Evolutionary conservation across 169 alveolate genomes (phyloP).

Genomic region (Eimeria acervulina): DNA sequence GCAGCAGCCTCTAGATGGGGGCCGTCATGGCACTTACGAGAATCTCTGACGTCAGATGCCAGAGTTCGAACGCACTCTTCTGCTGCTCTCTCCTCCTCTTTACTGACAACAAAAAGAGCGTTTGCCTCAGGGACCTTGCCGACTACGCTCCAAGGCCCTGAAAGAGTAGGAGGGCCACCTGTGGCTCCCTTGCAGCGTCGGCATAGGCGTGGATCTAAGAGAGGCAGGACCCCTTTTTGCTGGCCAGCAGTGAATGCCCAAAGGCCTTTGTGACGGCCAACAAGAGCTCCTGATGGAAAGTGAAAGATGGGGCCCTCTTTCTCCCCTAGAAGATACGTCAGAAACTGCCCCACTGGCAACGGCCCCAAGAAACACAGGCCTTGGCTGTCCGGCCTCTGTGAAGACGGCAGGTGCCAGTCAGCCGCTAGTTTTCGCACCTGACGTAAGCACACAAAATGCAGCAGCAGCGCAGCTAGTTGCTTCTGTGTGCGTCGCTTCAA

Average conservation of each 20-base stretch:
- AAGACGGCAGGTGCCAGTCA: slow-evolving; percentile 82
- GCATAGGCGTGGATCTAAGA: slow-evolving; percentile 74
- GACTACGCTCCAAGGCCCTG: slow-evolving; percentile 81
- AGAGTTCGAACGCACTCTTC: slow-evolving; percentile 20
- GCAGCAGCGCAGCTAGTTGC: background rate
- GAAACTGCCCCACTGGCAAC: slow-evolving; percentile 83
- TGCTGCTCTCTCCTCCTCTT: slow-evolving; percentile 75
- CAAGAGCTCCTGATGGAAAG: slow-evolving; percentile 79
- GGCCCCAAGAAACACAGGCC: slow-evolving; percentile 90
- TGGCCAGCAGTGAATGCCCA: slow-evolving; percentile 89
- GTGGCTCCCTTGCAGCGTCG: slow-evolving; percentile 76
- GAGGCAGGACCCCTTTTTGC: slow-evolving; percentile 86
- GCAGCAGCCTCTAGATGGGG: slow-evolving; percentile 57
- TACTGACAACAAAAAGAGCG: slow-evolving; percentile 77
- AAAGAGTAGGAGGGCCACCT: slow-evolving; percentile 61
- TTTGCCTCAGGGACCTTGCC: slow-evolving; percentile 81
- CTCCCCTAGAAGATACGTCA: slow-evolving; percentile 83
- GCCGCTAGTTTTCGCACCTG: slow-evolving; percentile 88
- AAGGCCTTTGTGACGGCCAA: slow-evolving; percentile 89
- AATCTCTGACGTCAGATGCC: background rate
- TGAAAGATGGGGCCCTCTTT: slow-evolving; percentile 88
- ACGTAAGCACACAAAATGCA: background rate
- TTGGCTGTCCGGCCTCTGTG: slow-evolving; percentile 87
- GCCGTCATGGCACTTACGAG: background rate
- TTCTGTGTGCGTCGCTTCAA: background rate